Percentiles rank a stretch among this genome's conserved stretches.
Conservation (phyloP, 257 asterid genomes). For the Solanum rostratum region DNA sequence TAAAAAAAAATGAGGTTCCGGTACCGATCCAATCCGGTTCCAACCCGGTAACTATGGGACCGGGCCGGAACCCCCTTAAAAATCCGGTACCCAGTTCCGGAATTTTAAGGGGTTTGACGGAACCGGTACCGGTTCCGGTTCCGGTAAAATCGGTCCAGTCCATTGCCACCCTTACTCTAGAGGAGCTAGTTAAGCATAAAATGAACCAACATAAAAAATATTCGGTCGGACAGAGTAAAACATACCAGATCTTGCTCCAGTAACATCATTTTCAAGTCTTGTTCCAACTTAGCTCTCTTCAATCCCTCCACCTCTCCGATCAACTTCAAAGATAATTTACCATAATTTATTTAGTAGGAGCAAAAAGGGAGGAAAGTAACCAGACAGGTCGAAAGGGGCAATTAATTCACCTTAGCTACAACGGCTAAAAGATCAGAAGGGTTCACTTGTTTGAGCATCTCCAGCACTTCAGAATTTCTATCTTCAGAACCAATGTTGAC, state of each 20-base stretch:
- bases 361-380: not conserved
- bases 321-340: conserved; percentile 22
- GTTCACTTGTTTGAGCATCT: not conserved
- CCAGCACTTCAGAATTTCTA: not conserved
- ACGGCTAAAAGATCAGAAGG: conserved; percentile 11
- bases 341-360: not conserved
- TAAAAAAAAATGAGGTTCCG: too few species aligned
- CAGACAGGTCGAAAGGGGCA: not conserved
- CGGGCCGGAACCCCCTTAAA: too few species aligned
- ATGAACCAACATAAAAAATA: not conserved
- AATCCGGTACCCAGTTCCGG: too few species aligned
- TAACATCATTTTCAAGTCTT: conserved; percentile 21
- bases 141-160: too few species aligned
- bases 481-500: not conserved
- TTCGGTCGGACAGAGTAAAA: not conserved
- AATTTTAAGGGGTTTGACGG: too few species aligned
- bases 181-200: not conserved
- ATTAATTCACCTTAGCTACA: conserved; percentile 23
- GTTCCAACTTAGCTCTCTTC: conserved; percentile 31
- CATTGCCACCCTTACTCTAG: too few species aligned
- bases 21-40: too few species aligned
- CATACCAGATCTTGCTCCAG: conserved; percentile 58
- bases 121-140: too few species aligned
- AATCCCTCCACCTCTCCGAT: conserved; percentile 26
- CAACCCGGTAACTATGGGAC: too few species aligned